Evolutionary conservation across 306 rosid species (phyloP).

Genomic region (Glycine soja): DNA sequence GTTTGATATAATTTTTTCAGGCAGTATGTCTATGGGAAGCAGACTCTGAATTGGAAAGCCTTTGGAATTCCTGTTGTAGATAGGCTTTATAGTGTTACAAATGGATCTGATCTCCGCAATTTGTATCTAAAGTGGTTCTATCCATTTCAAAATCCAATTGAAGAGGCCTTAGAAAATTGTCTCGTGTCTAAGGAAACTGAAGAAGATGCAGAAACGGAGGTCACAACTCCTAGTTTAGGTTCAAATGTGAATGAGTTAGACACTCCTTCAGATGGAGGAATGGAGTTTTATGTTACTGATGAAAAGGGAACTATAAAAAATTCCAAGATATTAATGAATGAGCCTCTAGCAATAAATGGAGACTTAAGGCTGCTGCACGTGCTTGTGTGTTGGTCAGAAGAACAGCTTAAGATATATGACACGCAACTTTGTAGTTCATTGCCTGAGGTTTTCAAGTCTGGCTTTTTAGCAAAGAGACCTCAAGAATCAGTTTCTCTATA

Average conservation of each 20-base stretch:
- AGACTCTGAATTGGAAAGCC: slow-evolving; percentile 70
- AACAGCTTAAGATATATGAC: slow-evolving; percentile 66
- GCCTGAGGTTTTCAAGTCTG: slow-evolving; percentile 94
- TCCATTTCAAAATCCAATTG: slow-evolving; percentile 65
- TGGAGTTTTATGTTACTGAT: slow-evolving; percentile 77
- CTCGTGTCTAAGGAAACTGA: slow-evolving; percentile 54
- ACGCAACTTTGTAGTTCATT: slow-evolving; percentile 62
- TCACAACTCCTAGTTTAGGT: slow-evolving; percentile 48
- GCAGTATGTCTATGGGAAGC: slow-evolving; percentile 73
- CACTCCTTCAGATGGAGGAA: slow-evolving; percentile 55
- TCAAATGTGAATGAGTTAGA: slow-evolving; percentile 55
- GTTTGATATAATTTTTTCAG: slow-evolving; percentile 61
- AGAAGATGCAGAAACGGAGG: slow-evolving; percentile 54
- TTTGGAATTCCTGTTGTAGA: slow-evolving; percentile 92
- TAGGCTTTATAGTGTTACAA: slow-evolving; percentile 56
- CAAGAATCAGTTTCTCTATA: slow-evolving; percentile 89
- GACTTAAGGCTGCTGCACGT: slow-evolving; percentile 60
- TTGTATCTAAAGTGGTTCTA: slow-evolving; percentile 69
- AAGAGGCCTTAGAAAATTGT: slow-evolving; percentile 53
- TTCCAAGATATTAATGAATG: slow-evolving; percentile 66
- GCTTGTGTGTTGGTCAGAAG: slow-evolving; percentile 87
- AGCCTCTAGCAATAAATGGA: slow-evolving; percentile 60
- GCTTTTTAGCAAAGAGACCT: slow-evolving; percentile 69
- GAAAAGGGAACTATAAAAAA: slow-evolving; percentile 72
- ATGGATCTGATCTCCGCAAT: slow-evolving; percentile 75